Percentiles rank a stretch among this genome's conserved stretches.
Evolutionary conservation across 495 filamentous ascomycete genomes (phyloP).

Genomic region (Trypethelium eluteriae): DNA sequence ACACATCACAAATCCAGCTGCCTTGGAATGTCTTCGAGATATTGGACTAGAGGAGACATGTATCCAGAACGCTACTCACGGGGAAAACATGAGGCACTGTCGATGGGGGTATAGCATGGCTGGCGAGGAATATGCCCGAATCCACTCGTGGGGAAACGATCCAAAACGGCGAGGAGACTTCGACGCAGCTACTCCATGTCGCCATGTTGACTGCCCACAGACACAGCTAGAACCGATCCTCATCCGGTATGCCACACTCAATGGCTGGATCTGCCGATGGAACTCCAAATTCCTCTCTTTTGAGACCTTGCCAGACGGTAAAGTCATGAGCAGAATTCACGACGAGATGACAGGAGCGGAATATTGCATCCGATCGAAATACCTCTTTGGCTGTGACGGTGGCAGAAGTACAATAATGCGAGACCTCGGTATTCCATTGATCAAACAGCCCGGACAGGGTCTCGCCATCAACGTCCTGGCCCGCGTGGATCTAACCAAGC

Average conservation of each 20-base stretch:
- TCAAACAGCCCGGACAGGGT: constrained; percentile 47
- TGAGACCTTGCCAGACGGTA: constrained; percentile 26
- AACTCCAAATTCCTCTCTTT: constrained; percentile 35
- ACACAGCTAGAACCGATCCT: constrained; percentile 41
- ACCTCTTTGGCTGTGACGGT: constrained; percentile 53
- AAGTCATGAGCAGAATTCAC: constrained; percentile 35
- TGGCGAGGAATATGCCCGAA: constrained; percentile 48
- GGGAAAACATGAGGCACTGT: constrained; percentile 42
- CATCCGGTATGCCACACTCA: constrained; percentile 34
- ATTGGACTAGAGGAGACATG: constrained; percentile 47
- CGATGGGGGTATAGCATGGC: constrained; percentile 49
- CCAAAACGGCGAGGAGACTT: constrained; percentile 46
- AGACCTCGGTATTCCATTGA: constrained; percentile 43
- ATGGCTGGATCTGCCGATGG: constrained; percentile 39
- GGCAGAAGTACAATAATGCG: constrained; percentile 46
- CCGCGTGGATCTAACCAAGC: constrained; percentile 46
- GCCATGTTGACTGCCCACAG: constrained; percentile 41
- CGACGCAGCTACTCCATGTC: constrained; percentile 40
- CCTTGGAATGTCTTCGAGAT: constrained; percentile 50
- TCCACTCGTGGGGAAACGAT: constrained; percentile 47
- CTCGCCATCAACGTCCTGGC: constrained; percentile 48
- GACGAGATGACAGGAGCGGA: constrained; percentile 37
- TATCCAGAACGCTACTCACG: constrained; percentile 33
- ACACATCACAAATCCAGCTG: constrained; percentile 56
- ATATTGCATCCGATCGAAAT: constrained; percentile 45